Evolutionary conservation across 2,329 filamentous ascomycete species (phyloP).

Genomic region (Zymoseptoria tritici): DNA sequence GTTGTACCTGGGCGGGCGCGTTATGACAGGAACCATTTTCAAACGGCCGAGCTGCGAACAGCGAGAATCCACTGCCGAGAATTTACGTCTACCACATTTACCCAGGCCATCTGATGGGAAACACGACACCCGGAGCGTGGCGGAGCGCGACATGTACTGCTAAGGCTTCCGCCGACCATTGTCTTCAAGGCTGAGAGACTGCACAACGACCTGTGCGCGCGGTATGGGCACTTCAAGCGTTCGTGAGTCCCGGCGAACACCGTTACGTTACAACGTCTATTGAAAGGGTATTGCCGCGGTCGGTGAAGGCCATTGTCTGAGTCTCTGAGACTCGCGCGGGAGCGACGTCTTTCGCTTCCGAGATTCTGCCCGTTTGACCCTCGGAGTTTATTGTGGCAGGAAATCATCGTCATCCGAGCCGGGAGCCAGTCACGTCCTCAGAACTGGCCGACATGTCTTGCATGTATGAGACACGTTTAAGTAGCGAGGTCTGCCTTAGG

Average conservation of each 20-base stretch:
- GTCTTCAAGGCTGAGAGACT: background rate
- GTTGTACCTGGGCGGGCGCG: background rate
- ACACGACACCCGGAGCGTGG: background rate
- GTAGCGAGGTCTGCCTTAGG: background rate
- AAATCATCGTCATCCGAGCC: background rate
- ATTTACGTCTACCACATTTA: background rate
- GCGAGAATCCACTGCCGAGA: background rate
- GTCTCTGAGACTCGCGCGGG: background rate
- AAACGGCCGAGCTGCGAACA: background rate
- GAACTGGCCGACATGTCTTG: background rate
- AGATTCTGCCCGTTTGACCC: background rate
- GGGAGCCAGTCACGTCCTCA: background rate
- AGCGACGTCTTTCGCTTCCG: background rate
- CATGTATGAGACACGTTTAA: background rate
- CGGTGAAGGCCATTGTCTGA: background rate
- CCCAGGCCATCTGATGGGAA: background rate
- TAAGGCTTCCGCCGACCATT: background rate
- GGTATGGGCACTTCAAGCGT: background rate
- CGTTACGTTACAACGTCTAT: background rate
- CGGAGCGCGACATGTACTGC: background rate
- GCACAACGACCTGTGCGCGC: background rate
- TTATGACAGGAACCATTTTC: background rate
- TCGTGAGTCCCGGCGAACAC: background rate
- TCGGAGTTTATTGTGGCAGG: background rate
- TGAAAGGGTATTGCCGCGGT: background rate